These are phyloP conservation scores for Microdochium bolleyi DNA, from an alignment of 2,329 filamentous ascomycete species.

Conservation along the genomic window DNA sequence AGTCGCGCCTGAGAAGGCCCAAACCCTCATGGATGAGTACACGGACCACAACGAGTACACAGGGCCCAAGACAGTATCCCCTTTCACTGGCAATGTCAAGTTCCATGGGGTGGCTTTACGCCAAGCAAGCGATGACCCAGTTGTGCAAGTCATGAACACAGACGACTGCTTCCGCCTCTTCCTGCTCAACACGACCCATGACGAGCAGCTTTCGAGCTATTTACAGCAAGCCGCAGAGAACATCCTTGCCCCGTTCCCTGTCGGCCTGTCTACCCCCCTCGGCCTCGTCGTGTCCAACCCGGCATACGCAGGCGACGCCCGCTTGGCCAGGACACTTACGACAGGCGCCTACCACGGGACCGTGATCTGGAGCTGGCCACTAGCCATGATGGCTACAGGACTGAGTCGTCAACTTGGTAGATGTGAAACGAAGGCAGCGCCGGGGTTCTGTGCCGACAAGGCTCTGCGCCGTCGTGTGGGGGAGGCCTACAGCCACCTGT, in stretches of 20 bases:
- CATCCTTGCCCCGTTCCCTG: conserved; percentile 49
- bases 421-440: conserved; percentile 29
- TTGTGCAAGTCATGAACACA: conserved; percentile 53
- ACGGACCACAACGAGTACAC: conserved; percentile 30
- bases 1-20: conserved; percentile 34
- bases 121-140: conserved; percentile 35
- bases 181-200: conserved; percentile 50
- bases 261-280: conserved; percentile 46
- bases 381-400: conserved; percentile 56
- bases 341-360: conserved; percentile 55
- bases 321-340: conserved; percentile 43
- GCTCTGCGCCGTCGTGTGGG: conserved; percentile 34
- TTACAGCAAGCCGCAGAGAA: conserved; percentile 49
- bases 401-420: conserved; percentile 48
- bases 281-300: conserved; percentile 55
- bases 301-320: conserved; percentile 39
- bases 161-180: conserved; percentile 58
- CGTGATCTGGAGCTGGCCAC: conserved; percentile 57
- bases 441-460: conserved; percentile 41
- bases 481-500: conserved; percentile 49
- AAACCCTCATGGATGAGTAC: conserved; percentile 38
- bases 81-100: conserved; percentile 32
- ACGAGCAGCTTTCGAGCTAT: conserved; percentile 46
- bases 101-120: conserved; percentile 52
- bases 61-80: conserved; percentile 31